Percentiles rank a stretch among this genome's conserved stretches.
phyloP scores from a whole-genome alignment of 805 yeast genomes.

The Metschnikowia lochheadii region DNA sequence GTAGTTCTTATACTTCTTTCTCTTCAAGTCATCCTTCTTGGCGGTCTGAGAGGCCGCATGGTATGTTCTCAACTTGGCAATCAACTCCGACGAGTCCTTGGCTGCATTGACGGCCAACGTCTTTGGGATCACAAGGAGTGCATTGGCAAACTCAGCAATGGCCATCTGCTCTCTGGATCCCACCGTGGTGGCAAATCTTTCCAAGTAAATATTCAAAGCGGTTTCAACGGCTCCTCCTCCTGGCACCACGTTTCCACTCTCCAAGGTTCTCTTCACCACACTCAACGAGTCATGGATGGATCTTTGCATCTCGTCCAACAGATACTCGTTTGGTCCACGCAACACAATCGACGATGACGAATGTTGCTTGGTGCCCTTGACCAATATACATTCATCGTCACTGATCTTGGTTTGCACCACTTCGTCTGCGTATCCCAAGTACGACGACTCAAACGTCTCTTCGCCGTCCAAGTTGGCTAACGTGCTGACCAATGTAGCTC shows the following conservation, averaged over 20 bases:
- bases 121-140: slow-evolving; percentile 89
- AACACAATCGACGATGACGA: slow-evolving; percentile 87
- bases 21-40: slow-evolving; percentile 74
- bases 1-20: slow-evolving; percentile 81
- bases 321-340: slow-evolving; percentile 94
- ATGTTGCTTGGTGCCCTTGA: slow-evolving; percentile 86
- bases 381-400: slow-evolving; percentile 94
- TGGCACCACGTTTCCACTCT: slow-evolving; percentile 91
- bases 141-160: slow-evolving; percentile 93
- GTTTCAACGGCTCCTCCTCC: slow-evolving; percentile 99
- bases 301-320: slow-evolving; percentile 97
- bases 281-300: slow-evolving; percentile 90
- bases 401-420: slow-evolving; percentile 87
- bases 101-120: slow-evolving; percentile 97
- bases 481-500: slow-evolving; percentile 83
- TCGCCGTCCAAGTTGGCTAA: slow-evolving; percentile 95
- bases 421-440: slow-evolving; percentile 85
- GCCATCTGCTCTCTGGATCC: slow-evolving; percentile 98
- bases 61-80: slow-evolving; percentile 92
- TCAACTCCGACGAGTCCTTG: slow-evolving; percentile 90
- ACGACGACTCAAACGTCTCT: slow-evolving; percentile 80
- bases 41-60: slow-evolving; percentile 94
- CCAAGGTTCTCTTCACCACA: slow-evolving; percentile 93
- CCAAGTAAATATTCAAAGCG: slow-evolving; percentile 89
- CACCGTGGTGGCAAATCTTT: slow-evolving; percentile 95